Conservation (phyloP, 2,329 filamentous ascomycete genomes). For the Fusarium aywerte region DNA sequence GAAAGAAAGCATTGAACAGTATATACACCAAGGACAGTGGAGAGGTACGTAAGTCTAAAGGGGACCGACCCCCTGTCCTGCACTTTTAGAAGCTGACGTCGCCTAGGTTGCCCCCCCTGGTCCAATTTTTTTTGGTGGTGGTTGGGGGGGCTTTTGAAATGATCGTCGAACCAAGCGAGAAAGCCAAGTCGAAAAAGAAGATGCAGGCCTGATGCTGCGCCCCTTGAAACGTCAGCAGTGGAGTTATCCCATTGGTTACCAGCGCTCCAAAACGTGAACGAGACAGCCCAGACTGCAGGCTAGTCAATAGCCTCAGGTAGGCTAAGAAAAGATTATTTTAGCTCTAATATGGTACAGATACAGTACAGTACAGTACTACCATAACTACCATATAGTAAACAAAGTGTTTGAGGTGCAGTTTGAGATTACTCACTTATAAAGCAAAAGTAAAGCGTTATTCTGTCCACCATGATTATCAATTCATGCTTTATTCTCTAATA, state of each 20-base stretch:
- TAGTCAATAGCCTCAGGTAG: conserved; percentile 4
- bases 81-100: conserved; percentile 43
- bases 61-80: conserved; percentile 21
- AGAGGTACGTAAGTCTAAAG: conserved; percentile 17
- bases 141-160: conserved; percentile 18
- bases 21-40: not conserved
- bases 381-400: conserved; percentile 5
- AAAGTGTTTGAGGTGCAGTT: conserved; percentile 20
- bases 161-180: conserved; percentile 26
- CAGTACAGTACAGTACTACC: too few species aligned
- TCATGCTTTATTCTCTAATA: not conserved
- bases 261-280: conserved; percentile 25
- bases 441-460: not conserved
- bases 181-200: conserved; percentile 22
- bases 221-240: conserved; percentile 47
- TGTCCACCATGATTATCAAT: not conserved
- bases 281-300: conserved; percentile 28
- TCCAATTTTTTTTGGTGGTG: conserved; percentile 37
- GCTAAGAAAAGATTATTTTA: conserved; percentile 7
- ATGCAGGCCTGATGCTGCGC: conserved; percentile 35
- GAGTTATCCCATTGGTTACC: conserved; percentile 13
- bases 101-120: conserved; percentile 38
- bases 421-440: conserved; percentile 7
- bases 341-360: too few species aligned
- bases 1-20: conserved; percentile 2